phyloP scores from a whole-genome alignment of 768 basidiomycete genomes.

The Amanita brunnescens region DNA sequence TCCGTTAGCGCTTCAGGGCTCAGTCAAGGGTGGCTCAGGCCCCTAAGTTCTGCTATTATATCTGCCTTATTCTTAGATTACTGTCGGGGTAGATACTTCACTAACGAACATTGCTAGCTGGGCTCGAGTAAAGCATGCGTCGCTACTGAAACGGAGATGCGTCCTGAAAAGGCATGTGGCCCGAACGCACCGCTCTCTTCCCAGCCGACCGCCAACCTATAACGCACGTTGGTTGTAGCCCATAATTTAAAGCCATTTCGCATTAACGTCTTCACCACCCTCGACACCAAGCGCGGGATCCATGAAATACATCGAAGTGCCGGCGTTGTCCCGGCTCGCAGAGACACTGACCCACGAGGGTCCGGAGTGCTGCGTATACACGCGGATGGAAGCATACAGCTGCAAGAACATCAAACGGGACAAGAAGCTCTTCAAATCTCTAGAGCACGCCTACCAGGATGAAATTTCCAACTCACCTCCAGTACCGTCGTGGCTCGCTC shows the following conservation, averaged over 20 bases:
- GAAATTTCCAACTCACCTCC: constrained; percentile 80
- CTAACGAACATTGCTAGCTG: no score
- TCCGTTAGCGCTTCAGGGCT: background rate
- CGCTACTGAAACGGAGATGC: background rate
- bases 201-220: background rate
- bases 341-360: constrained; percentile 80
- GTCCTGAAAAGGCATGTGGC: constrained; percentile 1
- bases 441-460: constrained; percentile 82
- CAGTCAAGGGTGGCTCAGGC: no score
- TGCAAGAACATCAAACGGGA: constrained; percentile 97
- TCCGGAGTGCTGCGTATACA: constrained; percentile 81
- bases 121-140: no score
- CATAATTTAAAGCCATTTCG: background rate
- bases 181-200: background rate
- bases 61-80: no score
- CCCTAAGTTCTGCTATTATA: no score
- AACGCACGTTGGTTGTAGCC: constrained; percentile 1
- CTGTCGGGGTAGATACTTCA: no score
- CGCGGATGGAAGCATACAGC: constrained; percentile 92
- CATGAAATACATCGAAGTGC: constrained; percentile 89
- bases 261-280: constrained; percentile 1
- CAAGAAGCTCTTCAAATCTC: constrained; percentile 89
- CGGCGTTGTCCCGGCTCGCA: constrained; percentile 69
- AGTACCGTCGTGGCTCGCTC: constrained; percentile 68
- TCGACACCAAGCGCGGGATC: background rate